Conservation (phyloP, 768 basidiomycete species). For the Floccularia luteovirens region DNA sequence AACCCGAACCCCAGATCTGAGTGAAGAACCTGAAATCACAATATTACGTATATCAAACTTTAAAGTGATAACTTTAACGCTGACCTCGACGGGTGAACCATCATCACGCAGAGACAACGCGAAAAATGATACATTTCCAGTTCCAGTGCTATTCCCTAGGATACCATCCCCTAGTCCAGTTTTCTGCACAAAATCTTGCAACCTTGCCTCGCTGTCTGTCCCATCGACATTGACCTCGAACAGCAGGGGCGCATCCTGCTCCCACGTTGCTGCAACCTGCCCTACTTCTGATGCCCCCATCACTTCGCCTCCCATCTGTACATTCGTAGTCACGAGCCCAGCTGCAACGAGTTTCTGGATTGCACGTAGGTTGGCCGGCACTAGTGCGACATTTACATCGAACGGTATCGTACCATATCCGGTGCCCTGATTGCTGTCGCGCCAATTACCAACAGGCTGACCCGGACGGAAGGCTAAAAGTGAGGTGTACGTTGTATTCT, state of each 20-base stretch:
- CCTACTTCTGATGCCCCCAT: conserved; percentile 6
- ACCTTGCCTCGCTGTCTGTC: conserved; percentile 17
- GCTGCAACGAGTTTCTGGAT: conserved; percentile 19
- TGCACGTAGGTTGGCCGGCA: conserved; percentile 32
- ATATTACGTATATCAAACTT: background rate
- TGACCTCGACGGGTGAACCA: conserved; percentile 29
- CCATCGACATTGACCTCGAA: conserved; percentile 26
- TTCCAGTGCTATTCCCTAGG: conserved; percentile 10
- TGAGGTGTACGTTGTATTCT: conserved; percentile 16
- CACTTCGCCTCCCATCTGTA: conserved; percentile 7
- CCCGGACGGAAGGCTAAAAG: conserved; percentile 29
- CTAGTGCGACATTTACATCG: conserved; percentile 33
- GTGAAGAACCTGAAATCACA: conserved; percentile 23
- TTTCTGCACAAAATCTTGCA: conserved; percentile 25
- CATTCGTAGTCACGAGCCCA: background rate
- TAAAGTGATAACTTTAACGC: conserved; percentile 5
- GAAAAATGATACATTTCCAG: conserved; percentile 24
- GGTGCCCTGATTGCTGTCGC: conserved; percentile 32
- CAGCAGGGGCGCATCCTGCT: conserved; percentile 21
- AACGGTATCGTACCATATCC: conserved; percentile 36
- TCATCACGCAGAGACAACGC: conserved; percentile 29
- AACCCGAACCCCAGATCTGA: conserved; percentile 35
- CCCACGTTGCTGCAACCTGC: conserved; percentile 26
- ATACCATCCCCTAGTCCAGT: conserved; percentile 23
- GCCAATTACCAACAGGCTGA: conserved; percentile 36